These are phyloP conservation scores for Datisca glomerata DNA, from an alignment of 306 rosid genomes.

Conservation along the genomic window DNA sequence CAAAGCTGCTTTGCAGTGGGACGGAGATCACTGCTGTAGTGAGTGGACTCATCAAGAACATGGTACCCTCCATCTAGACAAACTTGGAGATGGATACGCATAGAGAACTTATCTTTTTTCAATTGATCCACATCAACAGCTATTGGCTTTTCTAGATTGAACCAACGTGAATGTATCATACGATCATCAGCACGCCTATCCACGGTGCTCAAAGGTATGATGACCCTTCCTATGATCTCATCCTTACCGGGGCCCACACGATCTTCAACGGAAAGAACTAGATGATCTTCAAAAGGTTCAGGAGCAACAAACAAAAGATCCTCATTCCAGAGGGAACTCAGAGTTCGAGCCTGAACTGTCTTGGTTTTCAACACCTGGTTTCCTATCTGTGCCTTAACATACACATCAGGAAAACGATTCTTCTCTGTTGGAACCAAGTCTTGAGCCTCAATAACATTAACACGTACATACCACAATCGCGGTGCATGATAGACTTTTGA, in stretches of 20 bases:
- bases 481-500: constrained; percentile 48
- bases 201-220: constrained; percentile 20
- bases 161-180: constrained; percentile 36
- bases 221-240: constrained; percentile 33
- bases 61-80: constrained; percentile 52
- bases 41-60: constrained; percentile 49
- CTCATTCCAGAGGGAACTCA: constrained; percentile 32
- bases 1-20: constrained; percentile 39
- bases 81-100: constrained; percentile 36
- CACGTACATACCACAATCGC: constrained; percentile 41
- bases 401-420: constrained; percentile 32
- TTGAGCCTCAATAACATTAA: constrained; percentile 41
- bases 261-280: constrained; percentile 28
- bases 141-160: constrained; percentile 31
- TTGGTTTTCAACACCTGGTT: constrained; percentile 37
- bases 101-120: constrained; percentile 33
- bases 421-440: constrained; percentile 33
- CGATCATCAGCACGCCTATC: constrained; percentile 40
- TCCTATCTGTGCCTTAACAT: constrained; percentile 31
- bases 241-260: constrained; percentile 33
- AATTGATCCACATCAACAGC: constrained; percentile 32
- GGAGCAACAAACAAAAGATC: constrained; percentile 40
- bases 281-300: constrained; percentile 39
- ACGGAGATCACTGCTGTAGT: constrained; percentile 41
- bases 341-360: constrained; percentile 26